Evolutionary conservation across 371 early-diverging fungal genomes (phyloP), one percentile per base, ranked within the genome.

Genomic region (Dentiscutata heterogama): DNA sequence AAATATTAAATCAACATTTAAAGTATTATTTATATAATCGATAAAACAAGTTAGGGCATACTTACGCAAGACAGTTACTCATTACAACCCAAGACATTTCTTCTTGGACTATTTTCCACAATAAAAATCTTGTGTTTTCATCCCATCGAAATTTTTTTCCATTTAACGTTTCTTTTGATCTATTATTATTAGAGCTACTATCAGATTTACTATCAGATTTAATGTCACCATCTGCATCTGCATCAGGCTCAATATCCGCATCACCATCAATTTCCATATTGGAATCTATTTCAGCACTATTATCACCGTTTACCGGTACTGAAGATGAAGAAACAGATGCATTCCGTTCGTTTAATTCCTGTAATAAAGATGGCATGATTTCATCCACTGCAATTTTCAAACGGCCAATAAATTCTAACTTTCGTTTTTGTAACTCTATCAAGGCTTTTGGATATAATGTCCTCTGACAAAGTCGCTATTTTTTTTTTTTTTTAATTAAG

Each of bases 391-490:
- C 70, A 22, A n/a, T 25, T 22, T 35, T 71, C 10, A 80, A 71
- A 8, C 51, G 31, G 14, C 31, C 31, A n/a, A 80, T 70, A 20
- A 80, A 46, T 14, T 71, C 54, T 29, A 39, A 20, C 65, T 65
- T 80, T 27, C 20, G 6, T 25, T 71, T 46, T 22, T 71, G 67
- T n/a, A 71, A 25, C 22, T 80, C 80, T 3, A 18, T 18, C 8
- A 80, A 54, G 25, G 68, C 56, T 39, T 56, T 80, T 22, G 80
- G 80, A 25, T 71, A 80, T n/a, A 80, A 51, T 10, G 80, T 80
- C 14, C 80, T 53, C 53, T 80, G 46, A 58, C 80, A 80, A 51
- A 80, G 80, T 22, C 80, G 68, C 79, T 79, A 31, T 79, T 63
- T n/a, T 29, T 29, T 35, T 35, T 35, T 35, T 35, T 35, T 35